Evolutionary conservation across 2,329 filamentous ascomycete species (phyloP), one percentile per base, ranked within the genome.

Genomic region (Colletotrichum sp.): DNA sequence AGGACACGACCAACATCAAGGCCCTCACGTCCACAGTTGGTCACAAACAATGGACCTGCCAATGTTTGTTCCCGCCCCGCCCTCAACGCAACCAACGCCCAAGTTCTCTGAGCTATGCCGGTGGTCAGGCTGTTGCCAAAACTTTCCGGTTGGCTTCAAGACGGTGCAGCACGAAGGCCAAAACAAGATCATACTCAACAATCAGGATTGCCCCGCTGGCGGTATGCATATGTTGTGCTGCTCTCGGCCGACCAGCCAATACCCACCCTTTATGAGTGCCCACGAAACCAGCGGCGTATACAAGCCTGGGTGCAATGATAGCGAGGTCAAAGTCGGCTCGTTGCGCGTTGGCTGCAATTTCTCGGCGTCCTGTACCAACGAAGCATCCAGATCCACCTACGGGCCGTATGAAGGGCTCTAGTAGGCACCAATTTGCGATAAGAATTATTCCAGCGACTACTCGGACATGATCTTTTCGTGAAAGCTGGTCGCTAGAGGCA

Each of bases 1-100:
- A 65, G 28, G 75, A 80, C 65, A 77, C 76, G 8, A 78, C 76
- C 13, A 75, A 77, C 30, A 74, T 79, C n/a, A 58, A 76, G 21
- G 74, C 73, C 4, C 69, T 79, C 55, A 43, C 61, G 30, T 34
- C 30, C 28, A 26, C 61, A n/a, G 16, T 26, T 9, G 18, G 30
- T 6, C 13, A 16, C 30, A 43, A 43, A 34, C n/a, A n/a, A 65
- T 43, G 30, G 30, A 43, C 8, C 18, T 10, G 26, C 61, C 36
- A 21, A 34, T 38, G 13, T 65, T 65, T 9, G 10, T 36, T 21
- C 61, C 34, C 24, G 61, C 18, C 30, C 61, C 6, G 6, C 18
- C 34, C 10, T 36, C 61, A 21, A 21, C 30, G 12, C 10, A 65
- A 34, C 26, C 34, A 9, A 16, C 18, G 28, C 61, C 34, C 30